Evolutionary conservation across 169 alveolate genomes (phyloP).

Genomic region (Amoebophrya sp.): DNA sequence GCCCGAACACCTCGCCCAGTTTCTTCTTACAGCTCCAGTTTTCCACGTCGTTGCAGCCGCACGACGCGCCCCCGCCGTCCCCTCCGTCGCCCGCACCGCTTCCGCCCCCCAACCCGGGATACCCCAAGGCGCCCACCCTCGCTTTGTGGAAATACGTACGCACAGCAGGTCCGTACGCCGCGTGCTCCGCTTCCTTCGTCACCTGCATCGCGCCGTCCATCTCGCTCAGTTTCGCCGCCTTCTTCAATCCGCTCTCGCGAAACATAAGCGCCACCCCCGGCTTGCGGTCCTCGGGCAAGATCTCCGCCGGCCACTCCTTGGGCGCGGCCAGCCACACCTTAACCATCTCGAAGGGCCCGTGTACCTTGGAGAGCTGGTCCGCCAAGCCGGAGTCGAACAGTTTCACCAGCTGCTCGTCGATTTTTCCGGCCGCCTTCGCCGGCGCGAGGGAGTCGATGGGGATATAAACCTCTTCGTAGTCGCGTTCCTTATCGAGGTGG

Average conservation of each 20-base stretch:
- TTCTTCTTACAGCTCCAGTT: neutral
- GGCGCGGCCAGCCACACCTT: neutral
- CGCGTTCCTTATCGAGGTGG: too few species aligned
- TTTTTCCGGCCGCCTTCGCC: neutral
- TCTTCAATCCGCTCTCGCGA: neutral
- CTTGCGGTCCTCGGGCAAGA: neutral
- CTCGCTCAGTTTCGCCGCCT: neutral
- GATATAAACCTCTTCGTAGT: neutral
- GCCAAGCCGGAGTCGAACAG: neutral
- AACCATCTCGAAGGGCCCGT: neutral
- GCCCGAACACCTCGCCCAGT: neutral
- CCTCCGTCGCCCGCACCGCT: too few species aligned
- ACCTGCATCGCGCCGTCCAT: neutral
- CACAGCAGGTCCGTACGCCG: neutral
- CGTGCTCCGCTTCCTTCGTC: neutral
- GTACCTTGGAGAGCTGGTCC: neutral
- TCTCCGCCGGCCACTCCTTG: neutral
- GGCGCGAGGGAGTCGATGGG: neutral
- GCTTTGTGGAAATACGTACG: neutral
- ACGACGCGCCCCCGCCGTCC: neutral
- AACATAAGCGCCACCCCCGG: neutral
- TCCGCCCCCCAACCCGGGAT: too few species aligned
- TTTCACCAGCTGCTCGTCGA: neutral
- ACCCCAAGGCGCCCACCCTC: too few species aligned
- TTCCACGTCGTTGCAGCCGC: neutral